Percentiles rank a stretch among this genome's conserved stretches.
These are phyloP conservation scores for Mucor lusitanicus DNA, from an alignment of 371 early-diverging fungal genomes.

Conservation along the genomic window DNA sequence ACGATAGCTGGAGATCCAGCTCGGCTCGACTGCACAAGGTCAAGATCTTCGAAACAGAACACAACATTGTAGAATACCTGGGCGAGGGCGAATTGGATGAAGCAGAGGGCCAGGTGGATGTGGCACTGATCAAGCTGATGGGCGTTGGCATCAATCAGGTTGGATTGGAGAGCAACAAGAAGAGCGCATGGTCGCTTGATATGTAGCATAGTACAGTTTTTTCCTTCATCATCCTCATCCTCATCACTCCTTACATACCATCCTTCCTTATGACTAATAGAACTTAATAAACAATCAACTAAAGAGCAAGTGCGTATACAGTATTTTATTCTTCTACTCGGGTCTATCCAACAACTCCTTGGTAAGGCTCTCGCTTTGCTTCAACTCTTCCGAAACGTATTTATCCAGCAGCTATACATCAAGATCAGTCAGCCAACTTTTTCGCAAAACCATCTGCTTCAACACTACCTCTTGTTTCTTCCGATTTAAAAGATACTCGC, in stretches of 20 bases:
- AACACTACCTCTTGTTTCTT: conserved; percentile 61
- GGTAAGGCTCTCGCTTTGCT: conserved; percentile 37
- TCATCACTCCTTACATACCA: not conserved
- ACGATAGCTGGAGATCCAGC: conserved; percentile 28
- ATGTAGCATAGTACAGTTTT: not conserved
- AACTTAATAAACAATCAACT: too few relatives aligned
- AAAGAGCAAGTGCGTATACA: not conserved
- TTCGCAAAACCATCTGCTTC: too few relatives aligned
- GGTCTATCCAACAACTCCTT: conserved; percentile 9
- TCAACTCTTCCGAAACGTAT: conserved; percentile 40
- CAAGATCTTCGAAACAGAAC: conserved; percentile 73
- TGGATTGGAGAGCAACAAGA: not conserved
- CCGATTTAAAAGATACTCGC: conserved; percentile 70
- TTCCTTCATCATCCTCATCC: not conserved
- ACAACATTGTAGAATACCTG: conserved; percentile 73
- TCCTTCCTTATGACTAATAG: too few relatives aligned
- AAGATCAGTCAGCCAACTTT: too few relatives aligned
- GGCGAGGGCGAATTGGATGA: conserved; percentile 56
- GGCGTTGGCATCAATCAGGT: conserved; percentile 10
- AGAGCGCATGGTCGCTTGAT: not conserved
- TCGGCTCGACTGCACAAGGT: conserved; percentile 61
- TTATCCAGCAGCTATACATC: conserved; percentile 33
- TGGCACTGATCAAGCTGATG: conserved; percentile 13
- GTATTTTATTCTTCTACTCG: not conserved
- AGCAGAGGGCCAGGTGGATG: conserved; percentile 16